A percentile compares a stretch with the other conserved stretches of the same genome.
These are phyloP conservation scores for Dalechampia spathulata DNA, from an alignment of 441 rosid species.

Conservation along the genomic window DNA sequence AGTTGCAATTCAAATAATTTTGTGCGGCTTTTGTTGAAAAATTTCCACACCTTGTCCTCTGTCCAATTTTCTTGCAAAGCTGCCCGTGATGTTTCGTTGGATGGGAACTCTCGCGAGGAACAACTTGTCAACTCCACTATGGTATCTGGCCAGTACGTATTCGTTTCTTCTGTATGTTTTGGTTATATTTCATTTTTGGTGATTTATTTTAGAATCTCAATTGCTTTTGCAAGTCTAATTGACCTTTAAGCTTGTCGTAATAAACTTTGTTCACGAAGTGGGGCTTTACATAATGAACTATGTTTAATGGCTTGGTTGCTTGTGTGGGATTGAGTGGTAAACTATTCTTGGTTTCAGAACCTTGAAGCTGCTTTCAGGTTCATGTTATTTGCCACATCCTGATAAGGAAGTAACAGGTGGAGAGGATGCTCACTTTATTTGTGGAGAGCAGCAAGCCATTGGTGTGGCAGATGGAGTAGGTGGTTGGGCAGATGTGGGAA, in stretches of 20 bases:
- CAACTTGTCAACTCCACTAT: slow-evolving; percentile 26
- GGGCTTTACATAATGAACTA: slow-evolving; percentile 21
- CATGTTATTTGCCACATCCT: slow-evolving; percentile 88
- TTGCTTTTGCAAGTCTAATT: too few species aligned
- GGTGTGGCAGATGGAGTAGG: slow-evolving; percentile 98
- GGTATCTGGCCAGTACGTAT: slow-evolving; percentile 46
- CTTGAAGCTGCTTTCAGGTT: slow-evolving; percentile 60
- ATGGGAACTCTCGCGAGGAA: slow-evolving; percentile 43
- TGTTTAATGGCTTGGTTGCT: slow-evolving; percentile 32
- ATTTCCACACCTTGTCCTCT: slow-evolving; percentile 30
- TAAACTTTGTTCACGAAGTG: slow-evolving; percentile 2
- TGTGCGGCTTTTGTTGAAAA: slow-evolving; percentile 29
- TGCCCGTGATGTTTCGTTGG: slow-evolving; percentile 55
- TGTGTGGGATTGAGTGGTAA: slow-evolving; percentile 26
- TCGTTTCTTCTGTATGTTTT: slow-evolving; percentile 13
- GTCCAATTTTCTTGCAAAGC: slow-evolving; percentile 40
- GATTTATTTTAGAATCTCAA: neutral
- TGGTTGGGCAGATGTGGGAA: slow-evolving; percentile 89
- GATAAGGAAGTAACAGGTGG: slow-evolving; percentile 87
- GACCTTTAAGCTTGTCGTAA: neutral
- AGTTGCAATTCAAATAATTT: slow-evolving; percentile 14
- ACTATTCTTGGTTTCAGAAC: slow-evolving; percentile 31
- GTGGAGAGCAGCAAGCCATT: slow-evolving; percentile 61
- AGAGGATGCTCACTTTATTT: slow-evolving; percentile 84
- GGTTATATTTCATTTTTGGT: neutral